These are phyloP conservation scores for Sugiyamaella sp. DNA, from an alignment of 1,139 yeast genomes.

Conservation along the genomic window DNA sequence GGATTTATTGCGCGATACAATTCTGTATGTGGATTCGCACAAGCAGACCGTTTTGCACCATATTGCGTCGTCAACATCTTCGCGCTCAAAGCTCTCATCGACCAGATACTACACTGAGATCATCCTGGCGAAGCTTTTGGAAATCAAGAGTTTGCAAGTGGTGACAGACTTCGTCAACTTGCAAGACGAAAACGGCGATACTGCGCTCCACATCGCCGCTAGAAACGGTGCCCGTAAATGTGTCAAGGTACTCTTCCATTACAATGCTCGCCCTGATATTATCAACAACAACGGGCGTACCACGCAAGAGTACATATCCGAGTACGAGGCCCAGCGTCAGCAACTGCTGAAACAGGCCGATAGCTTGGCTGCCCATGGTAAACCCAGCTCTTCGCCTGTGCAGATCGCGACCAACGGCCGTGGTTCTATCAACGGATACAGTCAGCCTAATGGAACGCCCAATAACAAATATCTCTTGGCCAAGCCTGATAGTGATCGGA, in stretches of 20 bases:
- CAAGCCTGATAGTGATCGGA: slow-evolving; percentile 3
- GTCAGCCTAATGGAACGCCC: slow-evolving; percentile 6
- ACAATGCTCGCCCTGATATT: slow-evolving; percentile 73
- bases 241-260: slow-evolving; percentile 68
- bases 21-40: slow-evolving; percentile 62
- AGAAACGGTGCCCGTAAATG: slow-evolving; percentile 73
- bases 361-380: slow-evolving; percentile 22
- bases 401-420: slow-evolving; percentile 5
- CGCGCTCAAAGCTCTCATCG: slow-evolving; percentile 67
- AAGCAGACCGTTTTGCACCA: slow-evolving; percentile 79
- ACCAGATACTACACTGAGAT: slow-evolving; percentile 83
- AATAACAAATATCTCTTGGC: slow-evolving; percentile 1
- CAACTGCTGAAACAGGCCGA: slow-evolving; percentile 17
- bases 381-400: slow-evolving; percentile 36
- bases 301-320: slow-evolving; percentile 69
- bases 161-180: slow-evolving; percentile 64
- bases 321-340: slow-evolving; percentile 44
- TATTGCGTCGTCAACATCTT: slow-evolving; percentile 62
- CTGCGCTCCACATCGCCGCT: slow-evolving; percentile 84
- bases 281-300: slow-evolving; percentile 72
- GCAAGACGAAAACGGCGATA: slow-evolving; percentile 83
- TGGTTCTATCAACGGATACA: slow-evolving; percentile 5
- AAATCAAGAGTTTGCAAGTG: slow-evolving; percentile 55
- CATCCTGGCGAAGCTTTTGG: slow-evolving; percentile 69
- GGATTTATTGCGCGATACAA: slow-evolving; percentile 65